phyloP scores from a whole-genome alignment of 768 basidiomycete species.

The Flagelloscypha sp. region DNA sequence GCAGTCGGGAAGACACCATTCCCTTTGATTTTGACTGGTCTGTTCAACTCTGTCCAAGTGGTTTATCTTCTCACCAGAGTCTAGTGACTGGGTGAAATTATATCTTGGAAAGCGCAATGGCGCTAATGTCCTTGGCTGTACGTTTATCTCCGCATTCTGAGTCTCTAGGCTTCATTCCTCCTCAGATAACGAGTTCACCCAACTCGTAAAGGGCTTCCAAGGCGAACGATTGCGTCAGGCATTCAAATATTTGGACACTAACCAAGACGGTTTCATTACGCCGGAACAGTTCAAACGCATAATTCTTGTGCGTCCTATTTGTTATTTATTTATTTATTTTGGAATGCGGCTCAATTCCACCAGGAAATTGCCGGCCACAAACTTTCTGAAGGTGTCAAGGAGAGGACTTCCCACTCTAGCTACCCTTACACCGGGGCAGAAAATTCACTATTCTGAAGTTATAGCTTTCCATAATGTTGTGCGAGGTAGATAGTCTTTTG shows the following conservation, averaged over 20 bases:
- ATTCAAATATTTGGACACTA: conserved; percentile 83
- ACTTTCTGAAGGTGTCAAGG: conserved; percentile 87
- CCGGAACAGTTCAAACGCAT: conserved; percentile 94
- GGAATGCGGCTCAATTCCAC: background rate
- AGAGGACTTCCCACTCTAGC: conserved; percentile 88
- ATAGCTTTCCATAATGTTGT: conserved; percentile 96
- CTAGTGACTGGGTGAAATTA: conserved; percentile 90
- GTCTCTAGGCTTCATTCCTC: background rate
- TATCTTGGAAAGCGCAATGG: conserved; percentile 93
- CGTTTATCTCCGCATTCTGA: conserved; percentile 20
- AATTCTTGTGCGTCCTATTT: conserved; percentile 61
- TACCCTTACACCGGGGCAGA: conserved; percentile 79
- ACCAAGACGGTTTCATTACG: conserved; percentile 88
- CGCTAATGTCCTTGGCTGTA: conserved; percentile 85
- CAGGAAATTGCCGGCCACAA: conserved; percentile 98
- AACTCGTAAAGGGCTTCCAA: conserved; percentile 97
- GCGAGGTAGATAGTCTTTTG: conserved; percentile 47
- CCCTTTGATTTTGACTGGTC: conserved; percentile 95
- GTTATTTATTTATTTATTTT: background rate
- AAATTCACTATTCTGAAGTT: conserved; percentile 94
- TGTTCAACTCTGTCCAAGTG: conserved; percentile 11
- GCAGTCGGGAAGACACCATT: conserved; percentile 69
- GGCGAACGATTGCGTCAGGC: conserved; percentile 96
- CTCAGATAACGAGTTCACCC: conserved; percentile 91
- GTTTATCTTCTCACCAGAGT: conserved; percentile 1